Evolutionary conservation across 305 asterid species (phyloP).

Genomic region (Petunia hybrid): DNA sequence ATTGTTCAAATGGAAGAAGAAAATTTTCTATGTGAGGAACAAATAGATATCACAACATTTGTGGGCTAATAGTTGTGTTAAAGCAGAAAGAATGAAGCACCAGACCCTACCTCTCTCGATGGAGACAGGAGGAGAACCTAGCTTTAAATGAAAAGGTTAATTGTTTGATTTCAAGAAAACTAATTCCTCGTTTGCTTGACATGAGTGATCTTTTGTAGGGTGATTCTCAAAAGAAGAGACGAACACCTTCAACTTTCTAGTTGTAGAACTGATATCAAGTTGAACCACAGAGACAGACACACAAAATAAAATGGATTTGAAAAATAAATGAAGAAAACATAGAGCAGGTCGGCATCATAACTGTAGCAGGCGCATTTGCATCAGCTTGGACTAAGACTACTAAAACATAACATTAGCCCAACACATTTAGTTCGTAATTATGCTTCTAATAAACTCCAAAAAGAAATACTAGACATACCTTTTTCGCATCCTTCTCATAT

Average conservation of each 20-base stretch:
- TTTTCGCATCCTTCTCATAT: constrained; percentile 92
- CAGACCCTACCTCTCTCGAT: neutral
- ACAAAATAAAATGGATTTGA: neutral
- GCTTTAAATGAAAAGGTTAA: no score
- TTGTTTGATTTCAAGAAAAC: no score
- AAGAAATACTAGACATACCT: constrained; percentile 50
- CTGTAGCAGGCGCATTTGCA: neutral
- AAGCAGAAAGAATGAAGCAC: constrained; percentile 9
- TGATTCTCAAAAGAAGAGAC: no score
- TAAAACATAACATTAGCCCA: neutral
- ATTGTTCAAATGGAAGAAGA: neutral
- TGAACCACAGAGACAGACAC: neutral
- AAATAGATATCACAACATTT: neutral
- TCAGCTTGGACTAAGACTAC: constrained; percentile 7
- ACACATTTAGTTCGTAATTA: neutral
- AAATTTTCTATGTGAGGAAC: constrained; percentile 7
- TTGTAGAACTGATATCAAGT: no score
- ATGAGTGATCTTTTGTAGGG: no score
- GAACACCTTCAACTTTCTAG: no score
- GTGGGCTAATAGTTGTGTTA: neutral
- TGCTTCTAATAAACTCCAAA: neutral
- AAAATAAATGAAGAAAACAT: neutral
- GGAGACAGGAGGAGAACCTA: neutral
- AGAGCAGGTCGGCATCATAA: neutral
- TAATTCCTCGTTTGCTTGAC: no score